Evolutionary conservation across 2,329 filamentous ascomycete species (phyloP).

Genomic region (Colletotrichum endophyticum): DNA sequence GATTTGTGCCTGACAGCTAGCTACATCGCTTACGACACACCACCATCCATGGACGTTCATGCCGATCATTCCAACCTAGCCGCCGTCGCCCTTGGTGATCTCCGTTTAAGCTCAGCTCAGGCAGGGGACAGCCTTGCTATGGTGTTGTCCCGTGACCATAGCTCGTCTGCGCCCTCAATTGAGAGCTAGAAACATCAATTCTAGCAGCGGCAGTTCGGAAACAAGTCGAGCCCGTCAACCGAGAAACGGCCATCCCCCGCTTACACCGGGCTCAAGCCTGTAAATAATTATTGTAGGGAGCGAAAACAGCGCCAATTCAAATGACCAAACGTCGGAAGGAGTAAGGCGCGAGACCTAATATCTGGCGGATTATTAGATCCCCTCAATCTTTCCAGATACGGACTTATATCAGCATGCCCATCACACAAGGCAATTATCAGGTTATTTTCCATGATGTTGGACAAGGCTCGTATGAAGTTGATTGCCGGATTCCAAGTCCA

Average conservation of each 20-base stretch:
- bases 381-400: background rate
- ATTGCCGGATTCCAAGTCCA: background rate
- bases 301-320: background rate
- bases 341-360: background rate
- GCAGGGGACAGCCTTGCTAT: background rate
- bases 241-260: background rate
- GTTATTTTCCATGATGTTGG: fast-evolving
- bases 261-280: background rate
- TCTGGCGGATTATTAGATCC: background rate
- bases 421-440: background rate
- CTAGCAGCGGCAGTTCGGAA: background rate
- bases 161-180: background rate
- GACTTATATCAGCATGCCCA: fast-evolving
- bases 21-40: background rate
- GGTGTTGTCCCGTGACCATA: background rate
- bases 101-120: background rate
- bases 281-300: background rate
- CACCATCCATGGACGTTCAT: background rate
- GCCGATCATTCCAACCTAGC: background rate
- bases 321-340: background rate
- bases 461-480: background rate
- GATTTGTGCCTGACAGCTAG: background rate
- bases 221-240: background rate
- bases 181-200: background rate
- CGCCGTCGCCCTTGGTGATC: background rate